A percentile compares a stretch with the other conserved stretches of the same genome.
These are phyloP conservation scores for Phytopythium sindhum DNA, from an alignment of 352 stramenopile species.

Conservation along the genomic window DNA sequence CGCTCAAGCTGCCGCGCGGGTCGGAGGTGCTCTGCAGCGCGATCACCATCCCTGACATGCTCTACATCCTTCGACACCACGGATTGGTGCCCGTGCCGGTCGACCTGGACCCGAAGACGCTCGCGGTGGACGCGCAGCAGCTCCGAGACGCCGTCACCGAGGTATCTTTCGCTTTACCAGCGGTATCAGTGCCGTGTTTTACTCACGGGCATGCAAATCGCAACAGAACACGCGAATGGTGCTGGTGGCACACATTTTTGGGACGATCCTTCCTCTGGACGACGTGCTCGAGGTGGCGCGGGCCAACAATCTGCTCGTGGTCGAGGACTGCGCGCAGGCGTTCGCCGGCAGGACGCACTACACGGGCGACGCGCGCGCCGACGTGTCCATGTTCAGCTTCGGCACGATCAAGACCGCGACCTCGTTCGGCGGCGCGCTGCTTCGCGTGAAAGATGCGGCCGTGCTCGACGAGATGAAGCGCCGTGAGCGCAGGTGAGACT, in stretches of 20 bases:
- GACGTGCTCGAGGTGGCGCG: conserved; percentile 45
- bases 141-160: conserved; percentile 43
- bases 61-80: conserved; percentile 74
- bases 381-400: conserved; percentile 88
- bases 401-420: conserved; percentile 86
- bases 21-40: conserved; percentile 78
- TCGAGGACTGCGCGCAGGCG: conserved; percentile 81
- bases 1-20: conserved; percentile 57
- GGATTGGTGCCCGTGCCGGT: conserved; percentile 69
- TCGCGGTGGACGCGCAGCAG: conserved; percentile 49
- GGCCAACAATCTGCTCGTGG: conserved; percentile 48
- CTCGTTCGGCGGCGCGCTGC: conserved; percentile 67
- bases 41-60: conserved; percentile 86
- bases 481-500: conserved; percentile 41
- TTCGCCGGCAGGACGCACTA: conserved; percentile 62
- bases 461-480: conserved; percentile 68
- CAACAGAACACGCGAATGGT: conserved; percentile 58
- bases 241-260: conserved; percentile 82
- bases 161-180: conserved; percentile 2
- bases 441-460: conserved; percentile 51
- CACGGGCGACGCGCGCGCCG: conserved; percentile 50
- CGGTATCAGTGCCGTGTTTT: background rate
- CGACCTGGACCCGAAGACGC: conserved; percentile 61
- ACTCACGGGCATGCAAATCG: background rate
- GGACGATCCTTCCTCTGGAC: conserved; percentile 57